These are phyloP conservation scores for Botrytis cinerea DNA, from an alignment of 2,329 filamentous ascomycete species.

Conservation along the genomic window DNA sequence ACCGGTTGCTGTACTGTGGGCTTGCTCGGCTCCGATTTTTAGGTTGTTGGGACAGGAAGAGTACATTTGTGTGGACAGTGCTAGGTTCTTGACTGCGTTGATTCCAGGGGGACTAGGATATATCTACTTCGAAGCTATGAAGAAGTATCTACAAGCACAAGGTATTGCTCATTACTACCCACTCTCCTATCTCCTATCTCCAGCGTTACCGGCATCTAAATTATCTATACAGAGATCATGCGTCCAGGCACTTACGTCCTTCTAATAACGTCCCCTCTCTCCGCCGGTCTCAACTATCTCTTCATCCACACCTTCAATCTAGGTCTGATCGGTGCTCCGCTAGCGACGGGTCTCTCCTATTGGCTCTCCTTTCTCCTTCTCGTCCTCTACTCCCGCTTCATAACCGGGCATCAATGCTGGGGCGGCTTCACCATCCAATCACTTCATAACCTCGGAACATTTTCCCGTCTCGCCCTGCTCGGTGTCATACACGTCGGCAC, in stretches of 20 bases:
- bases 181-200: slow-evolving; percentile 54
- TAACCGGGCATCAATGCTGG: slow-evolving; percentile 76
- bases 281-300: slow-evolving; percentile 76
- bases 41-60: slow-evolving; percentile 74
- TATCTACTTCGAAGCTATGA: slow-evolving; percentile 83
- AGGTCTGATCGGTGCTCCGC: slow-evolving; percentile 74
- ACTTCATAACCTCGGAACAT: slow-evolving; percentile 67
- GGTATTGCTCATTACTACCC: slow-evolving; percentile 58
- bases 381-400: slow-evolving; percentile 69
- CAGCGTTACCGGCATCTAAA: neutral
- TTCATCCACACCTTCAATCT: slow-evolving; percentile 72
- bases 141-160: slow-evolving; percentile 87
- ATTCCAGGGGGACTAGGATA: slow-evolving; percentile 84
- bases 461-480: slow-evolving; percentile 71
- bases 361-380: slow-evolving; percentile 81
- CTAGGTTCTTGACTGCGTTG: slow-evolving; percentile 70
- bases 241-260: slow-evolving; percentile 80
- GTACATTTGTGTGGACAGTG: slow-evolving; percentile 72
- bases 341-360: slow-evolving; percentile 83
- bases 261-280: slow-evolving; percentile 78
- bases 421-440: slow-evolving; percentile 68
- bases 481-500: slow-evolving; percentile 84
- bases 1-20: slow-evolving; percentile 73
- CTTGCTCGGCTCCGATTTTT: slow-evolving; percentile 73
- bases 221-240: slow-evolving; percentile 58